Evolutionary conservation across 2,329 filamentous ascomycete genomes (phyloP), one percentile per base, ranked within the genome.

Genomic region (Xylaria digitata): DNA sequence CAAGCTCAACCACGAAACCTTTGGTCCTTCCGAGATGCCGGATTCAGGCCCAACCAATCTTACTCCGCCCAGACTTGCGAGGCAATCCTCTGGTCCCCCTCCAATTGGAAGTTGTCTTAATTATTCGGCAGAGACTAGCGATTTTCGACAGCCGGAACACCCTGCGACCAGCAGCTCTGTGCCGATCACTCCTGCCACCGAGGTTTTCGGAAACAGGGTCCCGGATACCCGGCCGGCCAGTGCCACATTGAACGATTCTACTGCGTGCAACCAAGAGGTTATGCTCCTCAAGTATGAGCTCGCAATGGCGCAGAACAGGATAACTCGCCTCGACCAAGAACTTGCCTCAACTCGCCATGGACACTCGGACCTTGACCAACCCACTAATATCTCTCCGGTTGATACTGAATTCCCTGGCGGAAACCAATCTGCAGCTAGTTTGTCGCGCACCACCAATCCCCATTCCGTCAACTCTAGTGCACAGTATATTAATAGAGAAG

Each of bases 291-390:
- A 91, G 81, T 80, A 89, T 59, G 88, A 94, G 79, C 86, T 95
- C 58, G 89, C 90, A 49, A 85, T 89, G 68, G 91, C 92, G 42
- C 88, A 91, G 67, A 89, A 84, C 76, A 87, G 90, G 74, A 92
- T 94, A 74, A 86, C 85, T 52, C 89, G 87, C 63, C 88, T 94
- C 75, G 90, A 92, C 65, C 86, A 92, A 61, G 90, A 93, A 80
- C 84, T 93, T 67, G 84, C 88, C 45, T 87, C 91, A 70, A 88
- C 84, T 26, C 88, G 88, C 34, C 85, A 88, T 63, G 82, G 82
- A 40, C 88, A 87, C 73, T 82, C 86, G 60, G 90, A 87, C 11
- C 80, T 86, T 61, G 86, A 88, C 54, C 85, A 87, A 26, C 62
- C 65, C 19, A 64, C 61, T n/a, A 67, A 70, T 11, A 74, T 75